Evolutionary conservation across 2,329 filamentous ascomycete genomes (phyloP), one percentile per base, ranked within the genome.

Genomic region (Apiospora malaysiana): DNA sequence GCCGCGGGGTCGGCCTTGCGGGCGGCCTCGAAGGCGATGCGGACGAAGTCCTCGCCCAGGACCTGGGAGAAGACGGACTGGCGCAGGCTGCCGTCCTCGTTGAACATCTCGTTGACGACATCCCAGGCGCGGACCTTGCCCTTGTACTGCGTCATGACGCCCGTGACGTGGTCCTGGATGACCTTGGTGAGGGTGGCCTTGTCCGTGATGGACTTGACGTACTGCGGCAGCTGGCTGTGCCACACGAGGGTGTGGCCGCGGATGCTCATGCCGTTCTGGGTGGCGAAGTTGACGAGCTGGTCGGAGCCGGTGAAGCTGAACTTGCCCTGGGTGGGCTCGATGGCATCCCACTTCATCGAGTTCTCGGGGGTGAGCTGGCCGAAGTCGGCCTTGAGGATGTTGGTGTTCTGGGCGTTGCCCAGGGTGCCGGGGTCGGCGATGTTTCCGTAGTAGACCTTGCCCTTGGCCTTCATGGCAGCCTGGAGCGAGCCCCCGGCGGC

Each of bases 21-120:
- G 25, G 92, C 92, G 16, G 92, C 88, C 68, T 88, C 84, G 82
- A 94, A 94, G 47, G 92, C 92, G 76, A 92, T 91, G 27, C 84
- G 83, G 69, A 94, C 88, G 77, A 91, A 93, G 79, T 88, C 87
- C 81, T 93, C 91, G 65, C 92, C 91, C 6, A 94, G 86, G 2
- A 93, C 88, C 27, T 88, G 85, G 76, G 84, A 91, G 83, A 92
- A 94, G 75, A 93, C 89, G 14, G 85, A 88, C 46, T 82, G 76
- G 66, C 91, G 89, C 70, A 92, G 83, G 4, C 78, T 82, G 45
- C 90, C 91, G 76, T 90, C 85, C 74, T 92, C 88, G 74, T 86
- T 85, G 78, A 91, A 88, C 77, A 91, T 89, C 78, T 92, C 89
- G 79, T 92, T 92, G 71, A 89, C 84, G 32, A 92, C 90, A 74